These are phyloP conservation scores for Plantago ovata DNA, from an alignment of 257 asterid genomes.

Conservation along the genomic window DNA sequence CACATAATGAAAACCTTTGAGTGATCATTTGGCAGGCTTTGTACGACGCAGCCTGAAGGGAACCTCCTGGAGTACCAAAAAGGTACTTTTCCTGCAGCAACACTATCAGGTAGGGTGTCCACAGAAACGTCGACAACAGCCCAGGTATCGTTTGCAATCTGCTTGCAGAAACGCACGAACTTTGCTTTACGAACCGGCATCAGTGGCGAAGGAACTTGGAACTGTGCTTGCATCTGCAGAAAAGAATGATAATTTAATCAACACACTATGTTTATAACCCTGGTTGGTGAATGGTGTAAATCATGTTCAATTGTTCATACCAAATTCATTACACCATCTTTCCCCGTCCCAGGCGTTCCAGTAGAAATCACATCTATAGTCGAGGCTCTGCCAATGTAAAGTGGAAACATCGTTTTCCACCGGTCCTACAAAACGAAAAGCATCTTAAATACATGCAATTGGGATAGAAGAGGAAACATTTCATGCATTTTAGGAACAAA, in stretches of 20 bases:
- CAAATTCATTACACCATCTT: constrained; percentile 53
- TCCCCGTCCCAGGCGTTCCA: constrained; percentile 31
- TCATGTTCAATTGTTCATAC: no score
- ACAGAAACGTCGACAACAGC: constrained; percentile 83
- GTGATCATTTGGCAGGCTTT: constrained; percentile 61
- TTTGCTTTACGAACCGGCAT: constrained; percentile 56
- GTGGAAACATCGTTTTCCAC: constrained; percentile 51
- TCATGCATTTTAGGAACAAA: background rate
- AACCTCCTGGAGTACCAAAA: constrained; percentile 58
- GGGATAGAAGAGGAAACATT: no score
- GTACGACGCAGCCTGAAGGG: constrained; percentile 83
- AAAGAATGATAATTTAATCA: background rate
- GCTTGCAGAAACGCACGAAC: constrained; percentile 84
- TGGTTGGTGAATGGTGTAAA: no score
- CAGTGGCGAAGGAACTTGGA: constrained; percentile 74
- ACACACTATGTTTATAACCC: no score
- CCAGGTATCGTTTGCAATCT: constrained; percentile 70
- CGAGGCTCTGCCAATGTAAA: constrained; percentile 44
- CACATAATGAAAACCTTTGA: constrained; percentile 51
- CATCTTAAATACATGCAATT: no score
- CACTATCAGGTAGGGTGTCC: constrained; percentile 40
- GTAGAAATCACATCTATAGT: constrained; percentile 35
- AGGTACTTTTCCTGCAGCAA: constrained; percentile 27
- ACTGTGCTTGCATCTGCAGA: constrained; percentile 72
- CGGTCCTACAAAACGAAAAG: constrained; percentile 47